Evolutionary conservation across 2,329 filamentous ascomycete genomes (phyloP).

Genomic region (Neonectria coccinea): DNA sequence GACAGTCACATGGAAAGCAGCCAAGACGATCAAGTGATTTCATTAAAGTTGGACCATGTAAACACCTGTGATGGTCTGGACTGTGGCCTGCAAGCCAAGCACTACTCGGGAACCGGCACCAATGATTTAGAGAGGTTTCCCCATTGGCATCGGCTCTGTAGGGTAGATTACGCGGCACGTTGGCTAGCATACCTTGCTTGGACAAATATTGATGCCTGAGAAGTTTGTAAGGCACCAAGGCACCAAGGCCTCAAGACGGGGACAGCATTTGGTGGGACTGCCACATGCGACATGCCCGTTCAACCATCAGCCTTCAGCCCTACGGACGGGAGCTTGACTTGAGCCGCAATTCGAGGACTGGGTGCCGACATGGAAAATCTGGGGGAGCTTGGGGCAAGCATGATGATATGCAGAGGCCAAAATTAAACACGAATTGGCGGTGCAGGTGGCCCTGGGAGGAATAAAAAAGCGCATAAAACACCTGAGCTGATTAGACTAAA

Average conservation of each 20-base stretch:
- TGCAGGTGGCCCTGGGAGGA: constrained; percentile 5
- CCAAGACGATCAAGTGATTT: constrained; percentile 20
- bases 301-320: constrained; percentile 42
- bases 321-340: constrained; percentile 42
- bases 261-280: constrained; percentile 31
- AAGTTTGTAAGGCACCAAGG: constrained; percentile 4
- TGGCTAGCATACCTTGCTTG: too few species aligned
- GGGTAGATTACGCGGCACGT: constrained; percentile 8
- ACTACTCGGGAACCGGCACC: constrained; percentile 15
- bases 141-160: constrained; percentile 4
- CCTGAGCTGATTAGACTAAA: not conserved
- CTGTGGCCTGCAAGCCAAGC: constrained; percentile 18
- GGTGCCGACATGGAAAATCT: constrained; percentile 41
- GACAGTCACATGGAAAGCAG: constrained; percentile 17
- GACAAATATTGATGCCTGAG: constrained; percentile 23
- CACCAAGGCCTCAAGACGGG: constrained; percentile 15
- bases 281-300: constrained; percentile 30
- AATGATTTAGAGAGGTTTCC: constrained; percentile 1
- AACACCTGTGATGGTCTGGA: constrained; percentile 16
- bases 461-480: constrained; percentile 12
- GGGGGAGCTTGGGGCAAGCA: constrained; percentile 38
- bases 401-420: constrained; percentile 19
- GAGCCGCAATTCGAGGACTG: constrained; percentile 46
- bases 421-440: constrained; percentile 36
- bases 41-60: constrained; percentile 14